Conservation (phyloP, 176 grass and related monocot genomes). For the Oryza officinalis region DNA sequence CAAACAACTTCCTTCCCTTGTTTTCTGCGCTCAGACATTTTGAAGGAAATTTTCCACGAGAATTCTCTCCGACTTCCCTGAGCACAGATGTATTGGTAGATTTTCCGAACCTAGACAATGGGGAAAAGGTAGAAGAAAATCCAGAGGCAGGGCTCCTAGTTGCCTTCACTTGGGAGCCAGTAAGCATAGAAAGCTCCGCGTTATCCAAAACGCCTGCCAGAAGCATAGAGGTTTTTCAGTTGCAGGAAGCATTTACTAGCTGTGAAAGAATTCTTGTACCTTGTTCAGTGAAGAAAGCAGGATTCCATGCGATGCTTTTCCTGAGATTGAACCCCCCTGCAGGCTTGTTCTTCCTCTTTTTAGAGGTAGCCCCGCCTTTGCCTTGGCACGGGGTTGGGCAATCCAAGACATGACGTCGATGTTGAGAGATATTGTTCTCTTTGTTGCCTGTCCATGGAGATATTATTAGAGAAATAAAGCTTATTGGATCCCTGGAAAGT, state of each 20-base stretch:
- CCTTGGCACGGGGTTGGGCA: not conserved
- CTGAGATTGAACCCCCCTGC: slow-evolving; percentile 62
- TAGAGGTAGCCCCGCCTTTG: not conserved
- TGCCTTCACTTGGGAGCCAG: slow-evolving; percentile 46
- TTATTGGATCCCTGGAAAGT: too few relatives aligned
- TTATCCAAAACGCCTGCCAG: slow-evolving; percentile 76
- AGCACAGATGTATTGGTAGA: slow-evolving; percentile 25
- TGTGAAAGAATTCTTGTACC: slow-evolving; percentile 30
- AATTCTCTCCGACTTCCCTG: slow-evolving; percentile 30
- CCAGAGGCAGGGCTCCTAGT: slow-evolving; percentile 34
- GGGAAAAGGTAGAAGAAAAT: slow-evolving; percentile 4
- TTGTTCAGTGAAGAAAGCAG: slow-evolving; percentile 84
- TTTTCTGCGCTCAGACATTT: slow-evolving; percentile 34
- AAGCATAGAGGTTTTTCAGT: not conserved
- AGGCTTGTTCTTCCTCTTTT: slow-evolving; percentile 45
- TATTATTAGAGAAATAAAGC: not conserved
- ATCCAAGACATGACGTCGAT: slow-evolving; percentile 15
- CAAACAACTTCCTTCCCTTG: slow-evolving; percentile 58
- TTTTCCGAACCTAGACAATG: slow-evolving; percentile 29
- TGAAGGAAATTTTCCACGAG: slow-evolving; percentile 38
- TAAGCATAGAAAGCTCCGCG: slow-evolving; percentile 66
- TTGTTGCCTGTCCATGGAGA: slow-evolving; percentile 39
- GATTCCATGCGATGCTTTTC: slow-evolving; percentile 94
- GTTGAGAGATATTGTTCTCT: slow-evolving; percentile 40
- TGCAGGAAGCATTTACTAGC: not conserved